Evolutionary conservation across 306 rosid genomes (phyloP).

Genomic region (Rubus idaeus): DNA sequence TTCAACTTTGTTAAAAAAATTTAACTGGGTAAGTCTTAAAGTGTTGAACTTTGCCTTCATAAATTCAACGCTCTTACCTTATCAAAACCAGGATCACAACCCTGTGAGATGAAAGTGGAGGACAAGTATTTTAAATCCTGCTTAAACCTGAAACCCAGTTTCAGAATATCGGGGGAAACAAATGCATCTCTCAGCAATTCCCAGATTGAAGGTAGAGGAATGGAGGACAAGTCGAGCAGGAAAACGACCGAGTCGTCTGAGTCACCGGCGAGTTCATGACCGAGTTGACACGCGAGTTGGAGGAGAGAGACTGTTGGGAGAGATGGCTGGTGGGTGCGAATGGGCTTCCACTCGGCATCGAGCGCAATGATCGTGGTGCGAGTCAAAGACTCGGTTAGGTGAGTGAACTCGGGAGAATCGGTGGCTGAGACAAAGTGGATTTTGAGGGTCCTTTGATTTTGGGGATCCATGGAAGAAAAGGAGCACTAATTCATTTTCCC

Average conservation of each 20-base stretch:
- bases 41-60: not conserved
- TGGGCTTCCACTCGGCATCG: slow-evolving; percentile 94
- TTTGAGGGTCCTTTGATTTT: slow-evolving; percentile 29
- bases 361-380: slow-evolving; percentile 67
- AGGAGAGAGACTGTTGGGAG: slow-evolving; percentile 73
- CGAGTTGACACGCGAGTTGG: slow-evolving; percentile 75
- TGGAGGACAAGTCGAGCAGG: slow-evolving; percentile 57
- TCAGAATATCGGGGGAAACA: slow-evolving; percentile 60
- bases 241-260: slow-evolving; percentile 52
- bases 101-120: slow-evolving; percentile 64
- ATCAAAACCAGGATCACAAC: slow-evolving; percentile 66
- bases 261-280: slow-evolving; percentile 21
- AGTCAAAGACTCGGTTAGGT: slow-evolving; percentile 41
- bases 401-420: slow-evolving; percentile 68
- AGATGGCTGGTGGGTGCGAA: slow-evolving; percentile 37
- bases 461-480: slow-evolving; percentile 40
- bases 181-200: slow-evolving; percentile 51
- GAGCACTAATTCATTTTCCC: no score
- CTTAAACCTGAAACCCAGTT: slow-evolving; percentile 83
- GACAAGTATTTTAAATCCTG: slow-evolving; percentile 79
- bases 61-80: slow-evolving; percentile 37
- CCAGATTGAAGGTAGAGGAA: slow-evolving; percentile 65
- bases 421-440: slow-evolving; percentile 51
- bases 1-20: not conserved
- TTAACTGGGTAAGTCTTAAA: slow-evolving; percentile 2